Percentiles rank a stretch among this genome's conserved stretches.
These are phyloP conservation scores for Glomus cerebriforme DNA, from an alignment of 192 early-diverging fungal genomes.

Conservation along the genomic window DNA sequence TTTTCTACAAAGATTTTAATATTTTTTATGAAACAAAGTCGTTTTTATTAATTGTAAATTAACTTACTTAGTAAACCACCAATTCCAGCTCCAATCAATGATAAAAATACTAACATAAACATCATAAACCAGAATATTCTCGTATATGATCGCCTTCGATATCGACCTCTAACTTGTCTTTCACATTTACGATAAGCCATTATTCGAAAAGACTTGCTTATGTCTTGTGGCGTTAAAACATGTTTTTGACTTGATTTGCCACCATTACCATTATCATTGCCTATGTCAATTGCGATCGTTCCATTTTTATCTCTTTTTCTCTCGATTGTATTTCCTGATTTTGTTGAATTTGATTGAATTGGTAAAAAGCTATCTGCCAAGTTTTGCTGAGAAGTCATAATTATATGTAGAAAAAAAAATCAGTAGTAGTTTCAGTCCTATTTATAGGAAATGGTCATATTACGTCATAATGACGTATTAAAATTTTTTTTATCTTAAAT, in stretches of 20 bases:
- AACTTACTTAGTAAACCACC: slow-evolving; percentile 4
- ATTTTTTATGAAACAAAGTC: background rate
- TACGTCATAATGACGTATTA: too few species aligned
- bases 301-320: background rate
- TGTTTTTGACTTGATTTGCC: background rate
- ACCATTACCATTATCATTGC: too few species aligned
- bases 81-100: slow-evolving; percentile 18
- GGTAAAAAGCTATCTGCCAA: background rate
- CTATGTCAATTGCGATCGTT: background rate
- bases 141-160: slow-evolving; percentile 2
- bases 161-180: slow-evolving; percentile 14
- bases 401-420: background rate
- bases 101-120: slow-evolving; percentile 23
- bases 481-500: too few species aligned
- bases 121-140: slow-evolving; percentile 18
- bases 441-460: too few species aligned
- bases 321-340: background rate
- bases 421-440: too few species aligned
- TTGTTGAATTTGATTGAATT: background rate
- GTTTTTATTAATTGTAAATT: background rate
- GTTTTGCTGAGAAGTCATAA: background rate
- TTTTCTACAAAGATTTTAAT: background rate
- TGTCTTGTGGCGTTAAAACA: slow-evolving; percentile 14
- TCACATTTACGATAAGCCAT: slow-evolving; percentile 15
- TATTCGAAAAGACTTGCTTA: slow-evolving; percentile 7